Base-by-base conservation (phyloP, 1,284 basidiomycete genomes). In the Ceratobasidium sp. region DNA sequence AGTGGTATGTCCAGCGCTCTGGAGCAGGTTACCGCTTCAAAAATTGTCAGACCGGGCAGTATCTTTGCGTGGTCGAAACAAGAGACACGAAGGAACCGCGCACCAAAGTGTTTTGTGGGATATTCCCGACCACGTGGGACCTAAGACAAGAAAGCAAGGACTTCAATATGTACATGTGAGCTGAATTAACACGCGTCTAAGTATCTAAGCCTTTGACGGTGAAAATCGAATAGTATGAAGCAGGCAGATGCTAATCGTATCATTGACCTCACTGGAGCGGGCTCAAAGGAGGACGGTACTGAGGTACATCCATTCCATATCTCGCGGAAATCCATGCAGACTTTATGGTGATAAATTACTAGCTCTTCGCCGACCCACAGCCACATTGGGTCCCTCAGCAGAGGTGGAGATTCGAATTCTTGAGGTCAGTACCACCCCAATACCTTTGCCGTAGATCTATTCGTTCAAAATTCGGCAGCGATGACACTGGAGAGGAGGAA, bases 1-100 rank as follows among this genome's bases (percentile, higher is more conserved):
- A 41, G 39, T 64, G 62, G 62, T 64, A 27, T 48, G 27, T 64
- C 1, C 62, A 64, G 22, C 62, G 62, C 24, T 64, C 62, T 11
- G 62, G 62, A 29, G 16, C 9, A 29, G 62, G 62, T 8, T 64
- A 64, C n/a, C 34, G 24, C 14, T 22, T 64, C 37, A 64, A 64
- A 24, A 64, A 64, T 24, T 27, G 53, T 7, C n/a, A 27, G 27
- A 27, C 24, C 53, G 53, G 53, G 13, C 14, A 16, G 27, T 56
- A 56, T 56, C 24, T 56, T 7, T 8, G 8, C 7, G 31, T 56
- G 5, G 24, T 5, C 2, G 53, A 56, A 29, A 56, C 53, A 27
- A 48, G 14, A 6, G 46, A 48, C 19, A 48, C 46, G n/a, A 48
- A 48, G 16, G 16, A 13, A 48, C 46, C 46, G 7, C n/a, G n/a